These are phyloP conservation scores for Vigna mungo DNA, from an alignment of 306 rosid genomes.

Conservation along the genomic window DNA sequence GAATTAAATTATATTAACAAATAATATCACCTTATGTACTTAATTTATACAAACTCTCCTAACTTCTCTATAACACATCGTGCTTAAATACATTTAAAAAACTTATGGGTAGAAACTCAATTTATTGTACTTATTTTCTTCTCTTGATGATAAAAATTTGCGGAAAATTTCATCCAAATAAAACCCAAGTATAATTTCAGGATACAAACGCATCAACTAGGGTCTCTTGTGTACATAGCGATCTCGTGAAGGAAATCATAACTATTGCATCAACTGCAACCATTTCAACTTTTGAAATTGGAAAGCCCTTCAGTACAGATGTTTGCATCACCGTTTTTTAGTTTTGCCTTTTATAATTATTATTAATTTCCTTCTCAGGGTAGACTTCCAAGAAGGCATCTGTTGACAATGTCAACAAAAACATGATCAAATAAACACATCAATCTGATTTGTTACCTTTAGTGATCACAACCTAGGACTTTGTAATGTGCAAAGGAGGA, in stretches of 20 bases:
- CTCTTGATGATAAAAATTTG: too few species aligned
- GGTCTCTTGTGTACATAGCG: conserved; percentile 24
- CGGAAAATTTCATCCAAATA: too few species aligned
- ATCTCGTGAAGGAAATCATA: conserved; percentile 17
- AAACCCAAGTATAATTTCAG: background rate
- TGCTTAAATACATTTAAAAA: too few species aligned
- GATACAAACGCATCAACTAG: background rate
- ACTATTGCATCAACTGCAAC: conserved; percentile 2
- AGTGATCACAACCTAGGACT: background rate
- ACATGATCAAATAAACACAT: conserved; percentile 16
- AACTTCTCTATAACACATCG: too few species aligned
- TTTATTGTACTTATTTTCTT: too few species aligned
- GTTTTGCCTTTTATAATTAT: background rate
- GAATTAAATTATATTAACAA: background rate
- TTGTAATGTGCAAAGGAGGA: background rate
- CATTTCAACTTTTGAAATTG: background rate
- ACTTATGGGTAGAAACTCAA: too few species aligned
- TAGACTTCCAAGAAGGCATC: background rate
- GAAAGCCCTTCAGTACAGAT: conserved; percentile 14
- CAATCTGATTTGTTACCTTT: conserved; percentile 4
- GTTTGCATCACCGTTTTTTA: background rate
- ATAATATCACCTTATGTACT: background rate
- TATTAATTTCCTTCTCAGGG: background rate
- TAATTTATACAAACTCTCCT: too few species aligned
- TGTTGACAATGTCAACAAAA: conserved; percentile 21